Evolutionary conservation across 2,329 filamentous ascomycete genomes (phyloP).

Genomic region (Scytalidium lignicola): DNA sequence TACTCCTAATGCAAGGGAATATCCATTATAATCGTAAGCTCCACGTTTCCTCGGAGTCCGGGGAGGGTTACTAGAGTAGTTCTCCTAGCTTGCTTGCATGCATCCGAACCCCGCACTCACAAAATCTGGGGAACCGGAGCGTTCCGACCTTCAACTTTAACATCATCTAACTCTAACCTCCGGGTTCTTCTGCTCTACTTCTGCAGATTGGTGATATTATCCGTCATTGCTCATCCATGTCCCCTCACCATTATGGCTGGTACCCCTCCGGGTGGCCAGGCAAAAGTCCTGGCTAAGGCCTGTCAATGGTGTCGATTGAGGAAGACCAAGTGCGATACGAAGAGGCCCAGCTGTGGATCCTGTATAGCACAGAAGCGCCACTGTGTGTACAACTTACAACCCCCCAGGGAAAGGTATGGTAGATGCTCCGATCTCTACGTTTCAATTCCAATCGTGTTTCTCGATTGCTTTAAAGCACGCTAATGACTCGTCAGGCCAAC

Average conservation of each 20-base stretch:
- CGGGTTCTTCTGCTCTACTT: neutral
- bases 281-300: slow-evolving; percentile 3
- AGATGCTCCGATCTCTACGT: neutral
- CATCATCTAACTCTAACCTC: neutral
- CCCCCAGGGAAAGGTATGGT: neutral
- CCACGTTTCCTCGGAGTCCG: neutral
- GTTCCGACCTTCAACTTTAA: neutral
- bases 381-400: neutral
- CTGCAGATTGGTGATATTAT: neutral
- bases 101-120: neutral
- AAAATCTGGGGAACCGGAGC: neutral
- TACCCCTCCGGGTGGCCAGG: neutral
- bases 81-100: too few species aligned
- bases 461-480: neutral
- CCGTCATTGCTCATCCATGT: neutral
- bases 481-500: slow-evolving; percentile 1
- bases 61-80: too few species aligned
- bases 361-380: neutral
- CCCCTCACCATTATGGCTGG: neutral
- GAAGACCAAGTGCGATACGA: neutral
- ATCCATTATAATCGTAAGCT: neutral
- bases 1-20: too few species aligned
- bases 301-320: neutral
- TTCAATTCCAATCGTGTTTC: neutral
- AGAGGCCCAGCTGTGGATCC: neutral